These are phyloP conservation scores for Cynara cardunculus DNA, from an alignment of 129 eudicot species.

Conservation along the genomic window DNA sequence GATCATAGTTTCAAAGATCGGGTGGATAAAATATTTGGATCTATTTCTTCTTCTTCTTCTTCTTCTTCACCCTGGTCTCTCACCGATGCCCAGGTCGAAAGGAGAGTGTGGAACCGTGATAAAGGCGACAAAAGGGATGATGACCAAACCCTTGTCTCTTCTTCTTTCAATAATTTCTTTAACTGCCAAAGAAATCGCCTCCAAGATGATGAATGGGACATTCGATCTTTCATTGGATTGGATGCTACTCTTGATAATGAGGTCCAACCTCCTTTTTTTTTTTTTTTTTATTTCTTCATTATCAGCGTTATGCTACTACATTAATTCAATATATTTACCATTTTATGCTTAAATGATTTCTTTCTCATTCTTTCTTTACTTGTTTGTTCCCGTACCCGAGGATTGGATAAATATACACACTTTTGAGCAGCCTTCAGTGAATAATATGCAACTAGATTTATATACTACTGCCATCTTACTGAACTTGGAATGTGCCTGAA, in stretches of 20 bases:
- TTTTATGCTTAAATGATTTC: neutral
- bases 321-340: neutral
- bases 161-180: constrained; percentile 30
- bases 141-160: constrained; percentile 30
- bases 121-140: constrained; percentile 20
- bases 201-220: constrained; percentile 24
- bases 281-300: neutral
- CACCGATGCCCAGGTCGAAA: constrained; percentile 27
- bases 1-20: constrained; percentile 37
- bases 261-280: constrained; percentile 12
- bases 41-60: constrained; percentile 23
- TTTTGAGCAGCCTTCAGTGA: neutral
- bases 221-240: constrained; percentile 47
- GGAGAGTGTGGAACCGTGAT: constrained; percentile 27
- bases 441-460: neutral
- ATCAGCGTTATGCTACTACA: too few species aligned
- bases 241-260: constrained; percentile 56
- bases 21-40: constrained; percentile 42
- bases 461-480: neutral
- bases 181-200: neutral
- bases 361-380: neutral
- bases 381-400: neutral
- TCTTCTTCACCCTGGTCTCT: constrained; percentile 33
- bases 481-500: neutral
- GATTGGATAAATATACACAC: neutral